These are phyloP conservation scores for Phylloporus sp. DNA, from an alignment of 1,284 basidiomycete genomes.

Conservation along the genomic window DNA sequence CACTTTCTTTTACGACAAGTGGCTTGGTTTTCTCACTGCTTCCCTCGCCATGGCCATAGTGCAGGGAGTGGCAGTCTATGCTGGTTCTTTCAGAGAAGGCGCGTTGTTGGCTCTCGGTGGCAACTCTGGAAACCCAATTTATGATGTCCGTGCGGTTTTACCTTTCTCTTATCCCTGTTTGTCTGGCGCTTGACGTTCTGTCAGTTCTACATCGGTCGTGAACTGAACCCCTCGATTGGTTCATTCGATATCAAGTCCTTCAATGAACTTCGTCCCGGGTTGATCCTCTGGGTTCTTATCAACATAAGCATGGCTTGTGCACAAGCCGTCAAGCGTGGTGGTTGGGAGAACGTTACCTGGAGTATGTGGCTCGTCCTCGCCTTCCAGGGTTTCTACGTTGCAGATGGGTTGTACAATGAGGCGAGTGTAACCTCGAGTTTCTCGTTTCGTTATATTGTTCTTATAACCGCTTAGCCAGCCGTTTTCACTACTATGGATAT, in stretches of 20 bases:
- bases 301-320: slow-evolving; percentile 93
- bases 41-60: slow-evolving; percentile 78
- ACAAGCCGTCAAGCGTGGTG: slow-evolving; percentile 82
- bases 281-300: slow-evolving; percentile 94
- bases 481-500: slow-evolving; percentile 98
- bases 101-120: slow-evolving; percentile 89
- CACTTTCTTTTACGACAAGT: slow-evolving; percentile 92
- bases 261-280: slow-evolving; percentile 94
- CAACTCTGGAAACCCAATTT: slow-evolving; percentile 87
- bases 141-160: slow-evolving; percentile 73
- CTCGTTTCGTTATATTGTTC: background rate
- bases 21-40: slow-evolving; percentile 88
- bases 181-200: slow-evolving; percentile 2
- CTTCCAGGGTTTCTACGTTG: slow-evolving; percentile 90
- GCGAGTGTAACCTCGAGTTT: slow-evolving; percentile 43
- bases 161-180: background rate
- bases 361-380: slow-evolving; percentile 89
- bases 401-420: slow-evolving; percentile 90
- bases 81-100: slow-evolving; percentile 68
- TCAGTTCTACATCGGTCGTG: slow-evolving; percentile 97
- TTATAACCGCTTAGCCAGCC: slow-evolving; percentile 54
- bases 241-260: slow-evolving; percentile 96
- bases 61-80: slow-evolving; percentile 80
- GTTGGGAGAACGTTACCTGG: slow-evolving; percentile 75
- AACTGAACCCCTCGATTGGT: slow-evolving; percentile 90